These are phyloP conservation scores for Actinomucor elegans DNA, from an alignment of 371 early-diverging fungal genomes.

Conservation along the genomic window DNA sequence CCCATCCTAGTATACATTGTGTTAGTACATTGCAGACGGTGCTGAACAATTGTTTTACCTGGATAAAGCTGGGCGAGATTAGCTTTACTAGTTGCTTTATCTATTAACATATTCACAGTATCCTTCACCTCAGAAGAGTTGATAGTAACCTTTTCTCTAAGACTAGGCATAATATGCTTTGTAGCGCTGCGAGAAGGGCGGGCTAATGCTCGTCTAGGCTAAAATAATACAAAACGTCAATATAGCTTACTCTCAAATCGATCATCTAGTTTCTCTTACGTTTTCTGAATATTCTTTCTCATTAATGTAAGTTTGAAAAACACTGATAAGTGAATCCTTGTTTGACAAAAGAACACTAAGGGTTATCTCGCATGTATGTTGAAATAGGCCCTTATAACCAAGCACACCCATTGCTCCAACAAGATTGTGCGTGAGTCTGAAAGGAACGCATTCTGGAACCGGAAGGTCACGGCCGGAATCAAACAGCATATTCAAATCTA, in stretches of 20 bases:
- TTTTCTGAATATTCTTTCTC: constrained; percentile 86
- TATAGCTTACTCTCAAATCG: too few species aligned
- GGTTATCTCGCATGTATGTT: constrained; percentile 77
- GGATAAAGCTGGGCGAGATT: too few species aligned
- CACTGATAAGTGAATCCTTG: constrained; percentile 80
- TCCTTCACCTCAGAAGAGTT: too few species aligned
- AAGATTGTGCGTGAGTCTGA: constrained; percentile 98
- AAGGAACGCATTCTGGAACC: constrained; percentile 93
- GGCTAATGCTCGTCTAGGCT: too few species aligned
- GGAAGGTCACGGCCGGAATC: constrained; percentile 78
- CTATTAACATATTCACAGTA: too few species aligned
- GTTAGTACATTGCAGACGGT: too few species aligned
- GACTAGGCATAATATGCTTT: neutral
- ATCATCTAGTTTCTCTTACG: too few species aligned
- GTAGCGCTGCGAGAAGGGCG: neutral
- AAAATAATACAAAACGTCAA: too few species aligned
- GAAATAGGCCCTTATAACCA: constrained; percentile 87
- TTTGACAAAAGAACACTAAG: constrained; percentile 79
- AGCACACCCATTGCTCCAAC: constrained; percentile 85
- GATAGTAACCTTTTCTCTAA: neutral
- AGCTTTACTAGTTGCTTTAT: too few species aligned
- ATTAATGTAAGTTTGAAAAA: constrained; percentile 93
- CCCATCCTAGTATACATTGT: too few species aligned
- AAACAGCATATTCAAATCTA: constrained; percentile 98
- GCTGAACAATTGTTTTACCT: too few species aligned